Evolutionary conservation across 1,284 basidiomycete species (phyloP), one percentile per base, ranked within the genome.

Genomic region (Gomphus bonarii): DNA sequence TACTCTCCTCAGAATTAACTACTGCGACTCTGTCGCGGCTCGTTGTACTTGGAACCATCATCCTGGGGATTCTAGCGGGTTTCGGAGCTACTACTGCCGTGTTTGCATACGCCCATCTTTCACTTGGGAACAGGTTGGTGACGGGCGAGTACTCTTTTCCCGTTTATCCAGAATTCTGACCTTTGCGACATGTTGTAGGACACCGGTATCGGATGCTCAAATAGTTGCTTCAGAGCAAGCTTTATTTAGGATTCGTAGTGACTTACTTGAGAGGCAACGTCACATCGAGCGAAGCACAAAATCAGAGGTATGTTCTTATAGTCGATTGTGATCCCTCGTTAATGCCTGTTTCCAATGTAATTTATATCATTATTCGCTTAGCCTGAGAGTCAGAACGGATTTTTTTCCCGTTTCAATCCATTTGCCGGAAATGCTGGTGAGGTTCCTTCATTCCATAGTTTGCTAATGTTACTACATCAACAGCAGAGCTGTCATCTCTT

Each of bases 11-110:
- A 31, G 75, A 75, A 51, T 64, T 75, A 0, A 67, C 76, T 10
- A 75, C 73, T 8, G 67, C 75, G 0, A 73, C 76, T 0, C 68
- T 85, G 1, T 73, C 82, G 3, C 77, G 86, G 11, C 73, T 90
- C n/a, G 77, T 84, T n/a, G 82, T 88, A 5, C 68, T 89, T 30
- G 87, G 87, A 3, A 88, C 82, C 0, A 73, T 83, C 30, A 77
- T 87, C 50, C 80, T 90, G 10, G 87, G 87, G 2, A 63, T 81
- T 1, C 71, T 90, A 2, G 87, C 86, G 0, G 87, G 87, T 0
- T 84, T 88, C 59, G 87, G 88, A 61, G 84, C 86, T 1, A 74
- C 86, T 40, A 81, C 76, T 60, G 63, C 63, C 6, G 43, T 58
- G n/a, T 53, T 52, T 40, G 53, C 50, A 20, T 53, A 58, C n/a